Base-by-base conservation (phyloP, 2,329 filamentous ascomycete genomes). In the Diaporthe capsici region DNA sequence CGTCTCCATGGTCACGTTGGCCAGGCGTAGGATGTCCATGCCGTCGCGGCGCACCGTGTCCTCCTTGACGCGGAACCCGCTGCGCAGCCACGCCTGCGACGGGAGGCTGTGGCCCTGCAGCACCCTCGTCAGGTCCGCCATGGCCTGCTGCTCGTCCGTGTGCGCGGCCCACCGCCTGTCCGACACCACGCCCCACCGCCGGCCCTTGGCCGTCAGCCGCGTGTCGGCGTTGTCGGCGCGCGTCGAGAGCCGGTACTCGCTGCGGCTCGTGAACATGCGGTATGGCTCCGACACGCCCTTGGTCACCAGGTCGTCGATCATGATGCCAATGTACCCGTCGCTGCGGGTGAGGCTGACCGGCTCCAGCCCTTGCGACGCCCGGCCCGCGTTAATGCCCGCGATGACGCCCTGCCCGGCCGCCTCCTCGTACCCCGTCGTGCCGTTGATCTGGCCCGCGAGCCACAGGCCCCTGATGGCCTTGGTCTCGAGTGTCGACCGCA, bases 271-370 rank as follows among this genome's bases (percentile, higher is more conserved):
- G 86, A 99, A 99, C 96, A 99, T 98, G 79, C 97, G 92, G 85
- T 99, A 99, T 1, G 97, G 97, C 82, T 99, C 97, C 3, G 94
- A 96, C 42, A 99, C 97, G 65, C 97, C 97, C 85, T 98, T 98
- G 31, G 96, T 98, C 81, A 98, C 93, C 51, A 99, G 91, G 83
- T 99, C 97, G 84, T 99, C 97, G 80, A 99, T 96, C 95, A 99
- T 98, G 85, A 99, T 94, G 79, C 97, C 97, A 81, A 99, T 98
- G 84, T 98, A 99, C 17, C 95, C 95, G 83, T 99, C 96, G 1
- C 94, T 93, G 78, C 97, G 90, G 10, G 92, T 92, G 42, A 99
- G 86, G 0, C 90, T 90, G 76, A 97, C 88, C 0, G 92, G 89
- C 2, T 88, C 83, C 75, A 93, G 91, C 1, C 90, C 90, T 76